phyloP scores from a whole-genome alignment of 1,284 basidiomycete genomes.

The Cyathus olla region DNA sequence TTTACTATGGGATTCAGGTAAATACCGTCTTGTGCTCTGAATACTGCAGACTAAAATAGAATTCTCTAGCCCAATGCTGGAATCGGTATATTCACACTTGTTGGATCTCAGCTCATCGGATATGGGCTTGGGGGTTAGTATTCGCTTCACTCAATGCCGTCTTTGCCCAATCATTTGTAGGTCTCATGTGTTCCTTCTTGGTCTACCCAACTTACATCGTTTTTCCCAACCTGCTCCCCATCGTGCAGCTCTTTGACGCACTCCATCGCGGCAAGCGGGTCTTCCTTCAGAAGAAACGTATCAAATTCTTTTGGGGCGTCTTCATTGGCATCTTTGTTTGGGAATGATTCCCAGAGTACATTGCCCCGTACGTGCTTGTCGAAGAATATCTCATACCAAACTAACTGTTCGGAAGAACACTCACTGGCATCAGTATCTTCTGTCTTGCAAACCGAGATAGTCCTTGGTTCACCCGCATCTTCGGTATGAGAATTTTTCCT shows the following conservation, averaged over 20 bases:
- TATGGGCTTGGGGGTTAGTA: slow-evolving; percentile 61
- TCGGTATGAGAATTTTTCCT: slow-evolving; percentile 39
- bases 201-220: slow-evolving; percentile 58
- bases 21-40: not conserved
- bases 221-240: slow-evolving; percentile 55
- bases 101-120: slow-evolving; percentile 62
- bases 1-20: slow-evolving; percentile 56
- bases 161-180: slow-evolving; percentile 15
- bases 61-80: slow-evolving; percentile 55
- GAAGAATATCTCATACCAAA: not conserved
- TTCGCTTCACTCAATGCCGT: not conserved
- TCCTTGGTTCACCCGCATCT: slow-evolving; percentile 69
- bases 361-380: slow-evolving; percentile 31
- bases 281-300: slow-evolving; percentile 62
- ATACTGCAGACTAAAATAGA: slow-evolving; percentile 16
- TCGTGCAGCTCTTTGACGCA: slow-evolving; percentile 65
- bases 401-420: slow-evolving; percentile 37
- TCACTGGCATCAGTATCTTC: slow-evolving; percentile 69
- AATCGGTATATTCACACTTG: slow-evolving; percentile 58
- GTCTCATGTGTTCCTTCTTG: slow-evolving; percentile 48
- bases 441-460: slow-evolving; percentile 64
- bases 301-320: slow-evolving; percentile 68
- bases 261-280: slow-evolving; percentile 62
- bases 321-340: slow-evolving; percentile 63
- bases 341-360: slow-evolving; percentile 60